Base-by-base conservation (phyloP, 495 filamentous ascomycete species). In the Trichocladium uniseriatum region DNA sequence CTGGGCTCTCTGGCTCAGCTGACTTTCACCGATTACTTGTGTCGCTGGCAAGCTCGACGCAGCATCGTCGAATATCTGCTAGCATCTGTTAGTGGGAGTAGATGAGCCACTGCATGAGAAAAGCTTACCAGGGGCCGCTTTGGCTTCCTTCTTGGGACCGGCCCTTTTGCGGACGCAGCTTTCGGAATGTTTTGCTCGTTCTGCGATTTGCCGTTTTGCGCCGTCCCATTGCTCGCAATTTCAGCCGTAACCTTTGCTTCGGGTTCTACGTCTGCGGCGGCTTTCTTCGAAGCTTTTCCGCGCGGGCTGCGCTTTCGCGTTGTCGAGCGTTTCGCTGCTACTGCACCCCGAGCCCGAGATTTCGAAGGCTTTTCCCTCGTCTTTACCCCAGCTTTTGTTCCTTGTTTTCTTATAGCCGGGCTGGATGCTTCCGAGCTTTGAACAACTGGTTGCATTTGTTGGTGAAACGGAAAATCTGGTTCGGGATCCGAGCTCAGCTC, bases 71-170 rank as follows among this genome's bases (percentile, higher is more conserved):
- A 48, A 51, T 0, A 59, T 32, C 54, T 56, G 57, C 57, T 59
- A 19, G n/a, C 13, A 5, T 15, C 3, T n/a, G 37, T 60, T 7
- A 57, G 43, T 27, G 0, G 16, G 2, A 0, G 24, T 8, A 8
- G 24, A 36, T 6, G 8, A 0, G 16, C 3, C 16, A 29, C 11
- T 11, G 1, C 3, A 27, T n/a, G 16, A 31, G 22, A 2, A 22
- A 1, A 24, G 43, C 57, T 29, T 50, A 57, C 57, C 44, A 57
- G 28, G 10, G 57, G 54, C 20, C 28, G 45, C 44, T 60, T 60
- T 14, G 57, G 48, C 27, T 48, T 60, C 27, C 57, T 49, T 21
- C 40, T 60, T 10, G 49, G 44, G 14, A 8, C 41, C 10, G 28
- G 20, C 9, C 31, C 36, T 20, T 47, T 50, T 31, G 22, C 46